phyloP scores from a whole-genome alignment of 1,284 basidiomycete species.

The Leucoagaricus sp. region DNA sequence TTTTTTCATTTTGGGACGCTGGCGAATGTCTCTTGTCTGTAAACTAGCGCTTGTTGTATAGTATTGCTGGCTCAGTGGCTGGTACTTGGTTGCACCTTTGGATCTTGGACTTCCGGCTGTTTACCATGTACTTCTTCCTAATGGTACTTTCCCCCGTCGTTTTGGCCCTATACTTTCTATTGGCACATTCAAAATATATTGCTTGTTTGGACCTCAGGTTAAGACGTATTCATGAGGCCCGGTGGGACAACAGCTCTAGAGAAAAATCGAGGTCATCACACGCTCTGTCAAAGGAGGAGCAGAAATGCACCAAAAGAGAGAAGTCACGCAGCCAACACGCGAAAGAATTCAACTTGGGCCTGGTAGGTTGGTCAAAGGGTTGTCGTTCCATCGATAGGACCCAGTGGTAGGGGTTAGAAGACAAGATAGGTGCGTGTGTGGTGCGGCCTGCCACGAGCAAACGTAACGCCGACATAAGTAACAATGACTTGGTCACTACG shows the following conservation, averaged over 20 bases:
- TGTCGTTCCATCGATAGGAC: constrained; percentile 3
- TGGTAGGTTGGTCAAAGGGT: not conserved
- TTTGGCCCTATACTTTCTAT: too few species aligned
- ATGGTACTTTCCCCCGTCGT: too few species aligned
- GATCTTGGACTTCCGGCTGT: not conserved
- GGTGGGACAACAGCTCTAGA: not conserved
- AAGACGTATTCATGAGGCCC: not conserved
- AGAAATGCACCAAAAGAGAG: not conserved
- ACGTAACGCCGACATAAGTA: not conserved
- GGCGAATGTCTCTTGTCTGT: constrained; percentile 9
- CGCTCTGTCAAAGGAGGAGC: not conserved
- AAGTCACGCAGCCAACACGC: constrained; percentile 1
- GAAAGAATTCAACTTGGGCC: not conserved
- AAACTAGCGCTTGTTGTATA: not conserved
- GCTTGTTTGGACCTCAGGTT: not conserved
- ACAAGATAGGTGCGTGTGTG: not conserved
- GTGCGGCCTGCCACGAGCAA: not conserved
- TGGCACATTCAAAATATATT: too few species aligned
- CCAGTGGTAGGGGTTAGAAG: not conserved
- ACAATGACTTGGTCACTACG: constrained; percentile 1
- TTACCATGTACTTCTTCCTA: not conserved
- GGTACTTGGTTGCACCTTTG: not conserved
- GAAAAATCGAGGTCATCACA: not conserved
- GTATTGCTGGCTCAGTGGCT: not conserved
- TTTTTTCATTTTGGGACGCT: constrained; percentile 1